Percentiles rank a stretch among this genome's conserved stretches.
These are phyloP conservation scores for Ceratobasidium sp. DNA, from an alignment of 1,284 basidiomycete genomes.

Conservation along the genomic window DNA sequence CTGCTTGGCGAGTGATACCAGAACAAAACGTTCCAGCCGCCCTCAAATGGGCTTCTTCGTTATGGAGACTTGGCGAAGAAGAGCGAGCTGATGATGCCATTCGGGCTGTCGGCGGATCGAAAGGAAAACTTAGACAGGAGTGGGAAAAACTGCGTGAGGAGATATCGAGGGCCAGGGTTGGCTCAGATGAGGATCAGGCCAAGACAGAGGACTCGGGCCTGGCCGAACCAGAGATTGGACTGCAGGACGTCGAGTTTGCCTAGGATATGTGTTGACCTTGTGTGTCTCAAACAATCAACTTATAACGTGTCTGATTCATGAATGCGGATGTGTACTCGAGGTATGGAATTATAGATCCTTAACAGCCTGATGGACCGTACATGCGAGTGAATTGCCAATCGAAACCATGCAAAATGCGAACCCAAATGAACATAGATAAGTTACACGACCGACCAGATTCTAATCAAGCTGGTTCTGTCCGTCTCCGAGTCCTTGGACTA, in stretches of 20 bases:
- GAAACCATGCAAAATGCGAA: slow-evolving; percentile 5
- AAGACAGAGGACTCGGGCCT: too few relatives aligned
- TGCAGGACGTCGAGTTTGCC: slow-evolving; percentile 27
- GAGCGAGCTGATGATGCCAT: slow-evolving; percentile 11
- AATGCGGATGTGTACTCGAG: neutral
- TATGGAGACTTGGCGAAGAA: slow-evolving; percentile 13
- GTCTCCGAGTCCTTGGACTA: slow-evolving; percentile 24
- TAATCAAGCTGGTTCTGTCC: slow-evolving; percentile 33
- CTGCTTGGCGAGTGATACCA: slow-evolving; percentile 35
- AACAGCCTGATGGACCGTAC: neutral
- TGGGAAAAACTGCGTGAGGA: slow-evolving; percentile 23
- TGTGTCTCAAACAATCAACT: too few relatives aligned
- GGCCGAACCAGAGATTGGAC: neutral
- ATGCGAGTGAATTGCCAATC: neutral
- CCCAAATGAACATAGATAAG: slow-evolving; percentile 43
- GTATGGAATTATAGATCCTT: neutral
- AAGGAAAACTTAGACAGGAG: slow-evolving; percentile 30
- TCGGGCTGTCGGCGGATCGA: slow-evolving; percentile 22
- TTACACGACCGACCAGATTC: neutral
- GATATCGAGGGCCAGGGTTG: neutral
- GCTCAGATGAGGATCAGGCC: neutral
- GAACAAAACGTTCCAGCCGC: slow-evolving; percentile 29
- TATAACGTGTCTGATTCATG: neutral
- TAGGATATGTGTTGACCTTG: neutral
- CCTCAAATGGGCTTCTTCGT: slow-evolving; percentile 20